Evolutionary conservation across 352 stramenopile genomes (phyloP).

Genomic region (Pythium aristosporum): DNA sequence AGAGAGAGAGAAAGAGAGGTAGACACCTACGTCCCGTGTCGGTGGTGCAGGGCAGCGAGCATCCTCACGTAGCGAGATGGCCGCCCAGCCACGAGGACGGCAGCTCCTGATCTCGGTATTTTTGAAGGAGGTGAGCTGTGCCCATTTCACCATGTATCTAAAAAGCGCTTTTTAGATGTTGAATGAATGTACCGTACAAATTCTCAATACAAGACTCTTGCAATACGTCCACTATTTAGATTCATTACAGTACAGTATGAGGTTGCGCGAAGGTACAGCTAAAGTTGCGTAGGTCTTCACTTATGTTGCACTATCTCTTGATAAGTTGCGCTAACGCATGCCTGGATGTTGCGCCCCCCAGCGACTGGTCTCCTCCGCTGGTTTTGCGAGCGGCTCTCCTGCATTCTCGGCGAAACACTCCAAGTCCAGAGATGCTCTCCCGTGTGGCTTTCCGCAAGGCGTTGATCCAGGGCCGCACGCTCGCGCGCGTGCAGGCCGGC

Average conservation of each 20-base stretch:
- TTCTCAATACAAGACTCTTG: background rate
- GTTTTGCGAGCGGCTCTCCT: constrained; percentile 13
- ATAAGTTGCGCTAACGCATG: constrained; percentile 9
- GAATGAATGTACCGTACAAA: background rate
- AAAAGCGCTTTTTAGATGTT: background rate
- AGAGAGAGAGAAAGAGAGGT: background rate
- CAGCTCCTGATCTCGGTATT: background rate
- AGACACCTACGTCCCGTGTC: too few species aligned
- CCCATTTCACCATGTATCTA: background rate
- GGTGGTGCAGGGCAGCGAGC: background rate
- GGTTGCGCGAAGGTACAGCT: constrained; percentile 13
- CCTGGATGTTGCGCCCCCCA: constrained; percentile 18
- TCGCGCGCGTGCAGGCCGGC: constrained; percentile 43
- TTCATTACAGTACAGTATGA: background rate
- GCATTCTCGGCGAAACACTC: constrained; percentile 2
- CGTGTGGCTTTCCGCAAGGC: constrained; percentile 71
- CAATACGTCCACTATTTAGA: background rate
- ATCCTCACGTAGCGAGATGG: too few species aligned
- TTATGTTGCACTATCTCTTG: background rate
- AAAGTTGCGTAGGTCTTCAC: too few species aligned
- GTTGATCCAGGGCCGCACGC: constrained; percentile 40
- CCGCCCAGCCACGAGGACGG: background rate
- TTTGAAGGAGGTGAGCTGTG: constrained; percentile 2
- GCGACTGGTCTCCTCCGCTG: constrained; percentile 26
- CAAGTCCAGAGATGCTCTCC: constrained; percentile 50